Evolutionary conservation across 192 early-diverging fungal species (phyloP).

Genomic region (Mortierella claussenii): DNA sequence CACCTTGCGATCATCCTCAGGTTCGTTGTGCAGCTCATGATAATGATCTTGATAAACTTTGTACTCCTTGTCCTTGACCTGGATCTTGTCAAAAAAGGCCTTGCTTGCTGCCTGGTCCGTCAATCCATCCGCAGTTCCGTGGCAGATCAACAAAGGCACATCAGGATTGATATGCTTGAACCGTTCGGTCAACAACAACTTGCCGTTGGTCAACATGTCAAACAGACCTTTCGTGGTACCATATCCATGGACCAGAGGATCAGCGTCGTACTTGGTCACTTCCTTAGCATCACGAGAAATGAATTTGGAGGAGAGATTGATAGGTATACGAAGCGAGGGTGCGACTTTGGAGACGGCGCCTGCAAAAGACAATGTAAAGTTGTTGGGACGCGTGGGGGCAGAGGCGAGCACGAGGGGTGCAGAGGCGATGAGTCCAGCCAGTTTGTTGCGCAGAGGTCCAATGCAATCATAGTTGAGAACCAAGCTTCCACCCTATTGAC

Average conservation of each 20-base stretch:
- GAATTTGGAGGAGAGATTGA: conserved; percentile 54
- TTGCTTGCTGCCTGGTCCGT: conserved; percentile 53
- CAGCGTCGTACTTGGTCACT: conserved; percentile 59
- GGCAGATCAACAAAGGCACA: conserved; percentile 63
- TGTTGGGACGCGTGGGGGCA: conserved; percentile 27
- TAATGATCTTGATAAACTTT: conserved; percentile 33
- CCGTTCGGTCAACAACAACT: conserved; percentile 42
- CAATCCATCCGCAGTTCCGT: conserved; percentile 63
- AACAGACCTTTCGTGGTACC: conserved; percentile 58
- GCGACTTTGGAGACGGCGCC: conserved; percentile 53
- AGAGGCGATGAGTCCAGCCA: conserved; percentile 65
- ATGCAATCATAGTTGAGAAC: conserved; percentile 65
- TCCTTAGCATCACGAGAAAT: conserved; percentile 60
- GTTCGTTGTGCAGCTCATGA: conserved; percentile 55
- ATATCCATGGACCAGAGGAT: conserved; percentile 66
- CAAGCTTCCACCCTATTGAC: conserved; percentile 59
- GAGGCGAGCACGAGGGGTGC: conserved; percentile 55
- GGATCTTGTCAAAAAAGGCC: conserved; percentile 49
- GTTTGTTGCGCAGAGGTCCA: conserved; percentile 43
- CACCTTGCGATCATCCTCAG: conserved; percentile 40
- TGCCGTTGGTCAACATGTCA: conserved; percentile 64
- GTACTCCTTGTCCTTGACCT: conserved; percentile 57
- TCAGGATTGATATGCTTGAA: conserved; percentile 49
- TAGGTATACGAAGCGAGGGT: conserved; percentile 55
- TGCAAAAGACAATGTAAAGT: conserved; percentile 48